Evolutionary conservation across 306 rosid species (phyloP).

Genomic region (Phaseolus lunatus): DNA sequence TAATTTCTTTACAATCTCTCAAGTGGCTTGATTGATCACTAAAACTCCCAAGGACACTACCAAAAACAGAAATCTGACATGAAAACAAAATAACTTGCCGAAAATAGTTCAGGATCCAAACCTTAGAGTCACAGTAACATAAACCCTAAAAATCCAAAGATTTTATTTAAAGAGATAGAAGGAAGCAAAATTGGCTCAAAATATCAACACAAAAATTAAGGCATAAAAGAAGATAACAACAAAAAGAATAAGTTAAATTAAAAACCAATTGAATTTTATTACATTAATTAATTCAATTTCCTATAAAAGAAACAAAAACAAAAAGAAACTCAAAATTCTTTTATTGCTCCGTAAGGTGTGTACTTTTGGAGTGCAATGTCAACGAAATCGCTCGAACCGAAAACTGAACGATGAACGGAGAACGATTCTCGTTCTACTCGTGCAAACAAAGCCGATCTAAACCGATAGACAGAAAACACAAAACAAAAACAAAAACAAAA

Average conservation of each 20-base stretch:
- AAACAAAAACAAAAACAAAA: background rate
- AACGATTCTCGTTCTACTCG: background rate
- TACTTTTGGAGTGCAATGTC: background rate
- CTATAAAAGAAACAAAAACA: background rate
- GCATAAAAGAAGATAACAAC: background rate
- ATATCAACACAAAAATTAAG: background rate
- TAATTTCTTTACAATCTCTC: background rate
- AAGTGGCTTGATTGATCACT: background rate
- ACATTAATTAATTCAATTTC: background rate
- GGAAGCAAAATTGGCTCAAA: background rate
- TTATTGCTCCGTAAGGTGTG: background rate
- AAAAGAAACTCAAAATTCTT: background rate
- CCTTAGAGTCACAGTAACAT: background rate
- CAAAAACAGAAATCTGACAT: background rate
- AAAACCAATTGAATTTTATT: background rate
- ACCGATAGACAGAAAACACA: constrained; percentile 10
- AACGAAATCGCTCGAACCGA: background rate
- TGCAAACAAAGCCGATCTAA: constrained; percentile 44
- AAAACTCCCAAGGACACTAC: background rate
- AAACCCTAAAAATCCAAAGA: constrained; percentile 5
- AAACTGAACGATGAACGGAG: background rate
- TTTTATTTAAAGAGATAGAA: background rate
- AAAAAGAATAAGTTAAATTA: background rate
- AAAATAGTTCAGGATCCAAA: constrained; percentile 1
- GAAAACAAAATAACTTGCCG: background rate